Evolutionary conservation across 345 rosid species (phyloP).

Genomic region (Brassica incana): DNA sequence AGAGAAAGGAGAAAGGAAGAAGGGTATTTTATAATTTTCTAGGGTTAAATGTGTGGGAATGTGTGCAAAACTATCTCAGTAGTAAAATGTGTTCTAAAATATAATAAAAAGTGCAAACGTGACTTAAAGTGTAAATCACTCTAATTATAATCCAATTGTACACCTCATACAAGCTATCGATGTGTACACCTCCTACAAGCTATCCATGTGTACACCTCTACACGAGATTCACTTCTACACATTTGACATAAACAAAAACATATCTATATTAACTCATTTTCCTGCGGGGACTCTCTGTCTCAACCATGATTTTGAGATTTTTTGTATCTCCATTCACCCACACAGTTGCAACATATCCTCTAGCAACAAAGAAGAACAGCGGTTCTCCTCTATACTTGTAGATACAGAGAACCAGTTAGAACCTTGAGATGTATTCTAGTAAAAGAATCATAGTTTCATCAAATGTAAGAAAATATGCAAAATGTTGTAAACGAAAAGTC

Average conservation of each 20-base stretch:
- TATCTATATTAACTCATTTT: not conserved
- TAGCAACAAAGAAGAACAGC: not conserved
- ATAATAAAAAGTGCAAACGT: too few relatives aligned
- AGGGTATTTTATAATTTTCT: not conserved
- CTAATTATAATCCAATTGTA: not conserved
- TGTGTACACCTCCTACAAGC: not conserved
- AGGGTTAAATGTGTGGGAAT: not conserved
- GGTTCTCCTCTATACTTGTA: not conserved
- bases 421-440: not conserved
- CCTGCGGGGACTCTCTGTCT: not conserved
- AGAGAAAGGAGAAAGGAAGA: not conserved
- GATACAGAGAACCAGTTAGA: not conserved
- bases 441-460: not conserved
- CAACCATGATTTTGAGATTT: not conserved
- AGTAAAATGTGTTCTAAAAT: not conserved
- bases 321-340: not conserved
- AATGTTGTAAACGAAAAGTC: not conserved
- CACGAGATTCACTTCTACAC: not conserved
- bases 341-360: not conserved
- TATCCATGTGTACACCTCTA: not conserved
- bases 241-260: not conserved
- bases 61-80: not conserved
- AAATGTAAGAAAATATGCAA: not conserved
- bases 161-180: too few relatives aligned
- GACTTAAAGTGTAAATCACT: too few relatives aligned